Evolutionary conservation across 306 rosid genomes (phyloP).

Genomic region (Gastrolobium villosum): DNA sequence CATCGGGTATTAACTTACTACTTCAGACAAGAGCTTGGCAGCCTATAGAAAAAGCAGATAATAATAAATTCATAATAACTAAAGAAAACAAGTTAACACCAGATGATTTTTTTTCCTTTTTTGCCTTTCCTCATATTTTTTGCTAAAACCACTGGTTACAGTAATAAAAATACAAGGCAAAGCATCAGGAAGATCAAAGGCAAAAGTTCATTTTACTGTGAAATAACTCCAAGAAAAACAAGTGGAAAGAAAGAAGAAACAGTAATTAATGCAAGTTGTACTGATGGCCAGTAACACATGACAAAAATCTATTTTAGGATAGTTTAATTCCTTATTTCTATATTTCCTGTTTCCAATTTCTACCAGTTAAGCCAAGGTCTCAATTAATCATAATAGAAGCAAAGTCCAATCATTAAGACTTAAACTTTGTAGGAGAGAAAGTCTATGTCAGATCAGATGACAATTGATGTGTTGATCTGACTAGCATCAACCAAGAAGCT

Average conservation of each 20-base stretch:
- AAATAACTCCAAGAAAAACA: neutral
- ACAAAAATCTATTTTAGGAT: neutral
- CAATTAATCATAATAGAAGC: neutral
- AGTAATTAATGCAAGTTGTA: neutral
- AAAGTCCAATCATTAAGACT: neutral
- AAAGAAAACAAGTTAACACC: neutral
- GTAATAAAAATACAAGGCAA: neutral
- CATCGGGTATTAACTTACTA: conserved; percentile 23
- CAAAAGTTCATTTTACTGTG: neutral
- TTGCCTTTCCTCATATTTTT: neutral
- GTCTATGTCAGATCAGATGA: neutral
- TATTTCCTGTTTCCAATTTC: conserved; percentile 7
- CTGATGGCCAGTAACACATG: neutral
- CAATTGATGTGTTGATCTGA: neutral
- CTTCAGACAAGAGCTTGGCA: conserved; percentile 4
- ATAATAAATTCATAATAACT: neutral
- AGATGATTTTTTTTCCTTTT: neutral
- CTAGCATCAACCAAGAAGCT: conserved; percentile 17
- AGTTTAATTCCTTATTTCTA: neutral
- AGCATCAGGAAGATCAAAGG: neutral
- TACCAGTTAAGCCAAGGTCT: neutral
- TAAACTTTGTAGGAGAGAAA: neutral
- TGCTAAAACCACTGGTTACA: neutral
- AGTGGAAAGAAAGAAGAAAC: neutral
- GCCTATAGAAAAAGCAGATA: neutral